Percentiles rank a stretch among this genome's conserved stretches.
phyloP scores from a whole-genome alignment of 805 yeast species.

The Kazachstania taianensis region DNA sequence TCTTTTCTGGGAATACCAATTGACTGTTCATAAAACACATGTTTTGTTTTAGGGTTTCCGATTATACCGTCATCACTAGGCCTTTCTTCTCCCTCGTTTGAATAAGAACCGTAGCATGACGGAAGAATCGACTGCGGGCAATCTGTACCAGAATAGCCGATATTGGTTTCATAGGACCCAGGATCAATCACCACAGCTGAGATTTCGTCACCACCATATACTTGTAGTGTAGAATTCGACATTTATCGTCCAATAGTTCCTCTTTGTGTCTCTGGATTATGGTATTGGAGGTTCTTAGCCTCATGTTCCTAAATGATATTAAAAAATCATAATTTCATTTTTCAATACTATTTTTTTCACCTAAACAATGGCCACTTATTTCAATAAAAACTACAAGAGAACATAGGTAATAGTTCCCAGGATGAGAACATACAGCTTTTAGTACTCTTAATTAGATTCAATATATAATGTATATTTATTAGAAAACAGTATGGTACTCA shows the following conservation, averaged over 20 bases:
- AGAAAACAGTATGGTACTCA: conserved; percentile 1
- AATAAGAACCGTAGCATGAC: conserved; percentile 45
- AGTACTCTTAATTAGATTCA: not conserved
- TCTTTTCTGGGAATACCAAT: conserved; percentile 43
- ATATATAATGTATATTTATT: not conserved
- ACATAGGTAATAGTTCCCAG: no score
- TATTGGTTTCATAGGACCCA: conserved; percentile 72
- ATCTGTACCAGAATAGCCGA: conserved; percentile 91
- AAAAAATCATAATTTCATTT: no score
- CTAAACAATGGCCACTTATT: no score
- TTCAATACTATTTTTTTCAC: no score
- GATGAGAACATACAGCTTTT: not conserved
- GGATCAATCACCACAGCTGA: conserved; percentile 87
- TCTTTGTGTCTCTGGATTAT: no score
- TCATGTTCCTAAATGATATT: no score
- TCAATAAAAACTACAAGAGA: no score
- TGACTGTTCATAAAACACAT: conserved; percentile 32
- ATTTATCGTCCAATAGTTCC: no score
- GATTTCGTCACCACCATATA: conserved; percentile 65
- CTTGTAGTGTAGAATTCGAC: conserved; percentile 37
- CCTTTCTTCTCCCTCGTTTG: not conserved
- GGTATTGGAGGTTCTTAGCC: no score
- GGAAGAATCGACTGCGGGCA: conserved; percentile 69
- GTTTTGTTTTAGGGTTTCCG: conserved; percentile 14
- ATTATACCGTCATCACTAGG: conserved; percentile 6